Conservation (phyloP, 2,329 filamentous ascomycete genomes). For the Penicillium sclerotiorum region DNA sequence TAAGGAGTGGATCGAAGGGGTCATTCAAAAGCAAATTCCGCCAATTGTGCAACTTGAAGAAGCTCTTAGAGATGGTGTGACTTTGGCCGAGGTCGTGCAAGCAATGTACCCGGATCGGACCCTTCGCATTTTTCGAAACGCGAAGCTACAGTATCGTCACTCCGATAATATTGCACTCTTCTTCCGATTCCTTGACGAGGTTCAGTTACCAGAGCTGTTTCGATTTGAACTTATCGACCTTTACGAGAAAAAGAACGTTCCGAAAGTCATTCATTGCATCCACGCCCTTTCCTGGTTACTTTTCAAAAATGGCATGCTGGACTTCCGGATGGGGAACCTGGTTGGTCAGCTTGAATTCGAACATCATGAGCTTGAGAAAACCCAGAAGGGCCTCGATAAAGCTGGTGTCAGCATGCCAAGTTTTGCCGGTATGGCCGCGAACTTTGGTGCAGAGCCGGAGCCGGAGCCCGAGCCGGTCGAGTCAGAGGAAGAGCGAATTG, state of each 20-base stretch:
- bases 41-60: conserved; percentile 94
- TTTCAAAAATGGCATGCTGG: conserved; percentile 89
- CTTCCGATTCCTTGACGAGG: conserved; percentile 88
- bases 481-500: conserved; percentile 84
- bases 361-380: conserved; percentile 94
- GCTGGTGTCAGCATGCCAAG: conserved; percentile 94
- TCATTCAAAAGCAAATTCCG: conserved; percentile 81
- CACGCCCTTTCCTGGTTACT: conserved; percentile 97
- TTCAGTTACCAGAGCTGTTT: conserved; percentile 92
- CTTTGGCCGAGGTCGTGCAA: conserved; percentile 90
- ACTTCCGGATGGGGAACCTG: conserved; percentile 94
- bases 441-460: conserved; percentile 83
- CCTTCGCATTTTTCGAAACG: conserved; percentile 80
- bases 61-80: conserved; percentile 87
- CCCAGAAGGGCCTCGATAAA: conserved; percentile 95
- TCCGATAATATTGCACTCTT: conserved; percentile 98
- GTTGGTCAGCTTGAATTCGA: conserved; percentile 97
- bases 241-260: conserved; percentile 99
- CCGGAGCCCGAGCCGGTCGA: conserved; percentile 74
- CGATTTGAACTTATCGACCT: conserved; percentile 95
- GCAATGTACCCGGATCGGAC: conserved; percentile 76
- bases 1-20: conserved; percentile 97
- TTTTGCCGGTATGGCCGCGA: conserved; percentile 95
- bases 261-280: conserved; percentile 98
- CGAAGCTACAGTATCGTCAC: conserved; percentile 87